These are phyloP conservation scores for Aureobasidium sp. DNA, from an alignment of 2,329 filamentous ascomycete genomes.

Conservation along the genomic window DNA sequence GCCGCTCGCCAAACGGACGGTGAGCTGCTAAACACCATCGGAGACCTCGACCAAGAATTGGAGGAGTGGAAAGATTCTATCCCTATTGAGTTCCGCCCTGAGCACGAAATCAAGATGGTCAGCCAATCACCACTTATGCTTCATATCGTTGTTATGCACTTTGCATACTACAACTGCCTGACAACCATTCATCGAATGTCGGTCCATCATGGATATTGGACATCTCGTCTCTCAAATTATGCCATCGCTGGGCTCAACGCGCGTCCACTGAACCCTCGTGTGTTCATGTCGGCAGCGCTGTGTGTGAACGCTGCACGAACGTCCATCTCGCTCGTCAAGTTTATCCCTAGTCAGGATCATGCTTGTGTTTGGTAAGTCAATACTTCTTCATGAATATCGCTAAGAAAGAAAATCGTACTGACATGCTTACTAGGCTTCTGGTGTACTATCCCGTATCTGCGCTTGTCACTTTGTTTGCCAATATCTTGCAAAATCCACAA, in stretches of 20 bases:
- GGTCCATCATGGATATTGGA: conserved; percentile 97
- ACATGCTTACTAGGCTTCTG: conserved; percentile 54
- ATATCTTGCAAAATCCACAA: conserved; percentile 90
- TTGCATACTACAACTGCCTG: conserved; percentile 95
- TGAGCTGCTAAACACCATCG: conserved; percentile 89
- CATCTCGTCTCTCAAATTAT: conserved; percentile 85
- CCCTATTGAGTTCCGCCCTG: conserved; percentile 90
- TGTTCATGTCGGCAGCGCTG: conserved; percentile 87
- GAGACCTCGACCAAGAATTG: conserved; percentile 72
- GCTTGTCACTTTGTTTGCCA: conserved; percentile 89
- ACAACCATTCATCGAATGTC: conserved; percentile 99
- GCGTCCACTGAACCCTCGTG: conserved; percentile 79
- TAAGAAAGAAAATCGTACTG: not conserved
- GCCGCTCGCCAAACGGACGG: conserved; percentile 87
- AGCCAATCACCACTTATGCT: conserved; percentile 88
- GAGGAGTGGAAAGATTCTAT: conserved; percentile 97
- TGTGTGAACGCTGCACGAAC: conserved; percentile 89
- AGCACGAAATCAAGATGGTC: conserved; percentile 81
- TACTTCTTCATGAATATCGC: not conserved
- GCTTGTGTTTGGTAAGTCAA: conserved; percentile 78
- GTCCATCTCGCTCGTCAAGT: conserved; percentile 89
- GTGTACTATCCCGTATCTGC: conserved; percentile 95
- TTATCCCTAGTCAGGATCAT: conserved; percentile 91
- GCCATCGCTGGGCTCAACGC: conserved; percentile 92
- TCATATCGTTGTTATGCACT: conserved; percentile 88